A percentile compares a stretch with the other conserved stretches of the same genome.
Evolutionary conservation across 2,329 filamentous ascomycete genomes (phyloP).

Genomic region (Aspergillus niger): DNA sequence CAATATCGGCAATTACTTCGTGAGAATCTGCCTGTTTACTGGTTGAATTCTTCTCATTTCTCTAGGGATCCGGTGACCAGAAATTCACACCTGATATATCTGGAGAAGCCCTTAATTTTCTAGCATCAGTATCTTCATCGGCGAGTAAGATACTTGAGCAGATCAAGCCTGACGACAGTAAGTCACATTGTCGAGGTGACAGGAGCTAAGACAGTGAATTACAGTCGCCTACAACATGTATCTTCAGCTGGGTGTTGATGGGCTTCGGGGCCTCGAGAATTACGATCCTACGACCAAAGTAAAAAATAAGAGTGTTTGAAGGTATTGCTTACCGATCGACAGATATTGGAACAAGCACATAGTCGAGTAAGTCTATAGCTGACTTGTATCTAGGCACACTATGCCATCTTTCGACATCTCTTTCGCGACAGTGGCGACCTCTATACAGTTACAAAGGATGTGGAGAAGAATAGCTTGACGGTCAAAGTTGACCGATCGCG

Average conservation of each 20-base stretch:
- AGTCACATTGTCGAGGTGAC: constrained; percentile 13
- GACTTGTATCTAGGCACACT: constrained; percentile 53
- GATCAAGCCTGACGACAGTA: constrained; percentile 19
- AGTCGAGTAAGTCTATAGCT: constrained; percentile 12
- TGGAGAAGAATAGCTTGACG: constrained; percentile 31
- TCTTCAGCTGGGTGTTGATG: constrained; percentile 46
- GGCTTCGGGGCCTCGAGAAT: constrained; percentile 42
- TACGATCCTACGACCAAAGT: constrained; percentile 42
- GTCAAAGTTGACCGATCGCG: constrained; percentile 5
- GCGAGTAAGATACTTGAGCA: not conserved
- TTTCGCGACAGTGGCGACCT: constrained; percentile 57
- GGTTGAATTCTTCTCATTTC: constrained; percentile 21
- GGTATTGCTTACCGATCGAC: not conserved
- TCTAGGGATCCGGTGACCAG: constrained; percentile 30
- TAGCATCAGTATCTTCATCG: constrained; percentile 6
- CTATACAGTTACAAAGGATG: constrained; percentile 52
- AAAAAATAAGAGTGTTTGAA: not conserved
- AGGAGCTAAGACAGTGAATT: not conserved
- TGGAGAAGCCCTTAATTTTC: constrained; percentile 10
- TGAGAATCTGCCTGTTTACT: constrained; percentile 12
- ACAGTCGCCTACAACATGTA: constrained; percentile 47
- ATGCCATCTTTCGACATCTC: constrained; percentile 63
- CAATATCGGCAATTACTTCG: constrained; percentile 56
- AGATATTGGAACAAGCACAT: constrained; percentile 23
- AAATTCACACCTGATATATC: constrained; percentile 29